Conservation (phyloP, 441 rosid genomes). For the Euphorbia schlechtendalii region DNA sequence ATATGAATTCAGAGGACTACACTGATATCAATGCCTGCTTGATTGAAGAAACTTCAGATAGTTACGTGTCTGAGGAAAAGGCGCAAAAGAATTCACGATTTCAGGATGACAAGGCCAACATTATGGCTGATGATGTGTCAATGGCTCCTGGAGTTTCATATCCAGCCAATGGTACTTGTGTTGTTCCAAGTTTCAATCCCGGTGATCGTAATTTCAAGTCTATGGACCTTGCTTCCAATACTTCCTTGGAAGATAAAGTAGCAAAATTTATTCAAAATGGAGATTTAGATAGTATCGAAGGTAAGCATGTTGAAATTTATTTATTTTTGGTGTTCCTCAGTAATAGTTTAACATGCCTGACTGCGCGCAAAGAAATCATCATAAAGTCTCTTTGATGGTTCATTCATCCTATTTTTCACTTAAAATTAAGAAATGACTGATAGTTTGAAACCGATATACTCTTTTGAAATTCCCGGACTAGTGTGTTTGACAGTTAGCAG, state of each 20-base stretch:
- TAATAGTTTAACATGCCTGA: not conserved
- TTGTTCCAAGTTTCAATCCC: slow-evolving; percentile 17
- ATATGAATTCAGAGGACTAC: slow-evolving; percentile 21
- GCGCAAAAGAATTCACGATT: slow-evolving; percentile 12
- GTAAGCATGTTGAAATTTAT: slow-evolving; percentile 24
- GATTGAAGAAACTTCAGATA: slow-evolving; percentile 25
- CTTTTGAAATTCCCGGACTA: not conserved
- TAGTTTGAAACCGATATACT: not conserved
- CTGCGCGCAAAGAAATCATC: not conserved
- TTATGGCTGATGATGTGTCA: slow-evolving; percentile 20
- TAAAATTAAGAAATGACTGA: not conserved
- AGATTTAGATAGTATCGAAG: slow-evolving; percentile 50
- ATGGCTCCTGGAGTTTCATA: slow-evolving; percentile 6
- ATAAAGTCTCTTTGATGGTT: not conserved
- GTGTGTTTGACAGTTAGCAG: not conserved
- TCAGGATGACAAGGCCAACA: slow-evolving; percentile 27
- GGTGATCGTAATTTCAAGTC: slow-evolving; percentile 19
- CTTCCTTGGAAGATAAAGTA: slow-evolving; percentile 51
- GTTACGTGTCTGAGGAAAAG: slow-evolving; percentile 14
- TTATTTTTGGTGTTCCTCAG: not conserved
- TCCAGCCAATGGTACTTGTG: slow-evolving; percentile 7
- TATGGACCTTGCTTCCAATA: slow-evolving; percentile 23
- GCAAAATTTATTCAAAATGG: slow-evolving; percentile 58
- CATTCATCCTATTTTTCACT: not conserved
- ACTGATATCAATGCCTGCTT: slow-evolving; percentile 12